Evolutionary conservation across 345 rosid species (phyloP).

Genomic region (Populus davidiana): DNA sequence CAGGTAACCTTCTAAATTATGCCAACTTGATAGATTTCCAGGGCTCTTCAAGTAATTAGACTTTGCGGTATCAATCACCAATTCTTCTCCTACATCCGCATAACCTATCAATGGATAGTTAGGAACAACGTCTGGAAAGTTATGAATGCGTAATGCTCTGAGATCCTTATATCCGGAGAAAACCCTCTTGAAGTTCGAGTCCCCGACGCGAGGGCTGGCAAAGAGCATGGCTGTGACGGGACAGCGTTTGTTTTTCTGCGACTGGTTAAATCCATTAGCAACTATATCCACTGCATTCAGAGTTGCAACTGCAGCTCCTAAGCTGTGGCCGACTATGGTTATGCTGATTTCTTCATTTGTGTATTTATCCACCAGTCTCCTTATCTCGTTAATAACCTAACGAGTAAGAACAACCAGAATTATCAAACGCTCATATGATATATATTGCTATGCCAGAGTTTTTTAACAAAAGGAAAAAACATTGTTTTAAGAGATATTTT

Average conservation of each 20-base stretch:
- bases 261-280: slow-evolving; percentile 14
- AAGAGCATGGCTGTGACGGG: slow-evolving; percentile 18
- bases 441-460: neutral
- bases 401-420: neutral
- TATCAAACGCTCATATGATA: neutral
- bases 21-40: slow-evolving; percentile 2
- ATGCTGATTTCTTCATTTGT: slow-evolving; percentile 48
- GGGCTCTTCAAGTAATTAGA: slow-evolving; percentile 13
- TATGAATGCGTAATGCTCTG: neutral
- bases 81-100: slow-evolving; percentile 7
- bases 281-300: slow-evolving; percentile 50
- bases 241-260: neutral
- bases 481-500: too few species aligned
- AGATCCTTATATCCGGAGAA: neutral
- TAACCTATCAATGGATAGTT: slow-evolving; percentile 8
- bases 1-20: slow-evolving; percentile 14
- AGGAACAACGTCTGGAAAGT: slow-evolving; percentile 10
- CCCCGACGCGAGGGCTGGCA: slow-evolving; percentile 18
- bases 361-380: slow-evolving; percentile 37
- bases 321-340: slow-evolving; percentile 56
- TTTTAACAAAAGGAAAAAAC: neutral
- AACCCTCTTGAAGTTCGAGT: neutral
- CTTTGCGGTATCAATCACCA: slow-evolving; percentile 1
- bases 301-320: slow-evolving; percentile 52
- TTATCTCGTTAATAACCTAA: slow-evolving; percentile 17